Conservation (phyloP, 1,284 basidiomycete species). For the Macrocystidia cucumis region DNA sequence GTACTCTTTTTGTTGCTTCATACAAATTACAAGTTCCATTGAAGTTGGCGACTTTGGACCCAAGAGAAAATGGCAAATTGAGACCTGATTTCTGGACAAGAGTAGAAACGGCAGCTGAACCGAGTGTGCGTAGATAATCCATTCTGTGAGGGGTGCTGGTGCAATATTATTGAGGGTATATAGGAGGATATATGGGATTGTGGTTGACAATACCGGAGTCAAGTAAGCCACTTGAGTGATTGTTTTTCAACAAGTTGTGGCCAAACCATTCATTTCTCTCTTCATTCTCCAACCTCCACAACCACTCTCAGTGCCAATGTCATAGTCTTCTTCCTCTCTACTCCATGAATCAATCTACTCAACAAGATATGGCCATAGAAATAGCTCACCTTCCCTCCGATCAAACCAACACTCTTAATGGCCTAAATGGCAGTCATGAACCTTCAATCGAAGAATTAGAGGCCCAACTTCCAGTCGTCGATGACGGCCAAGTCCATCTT, state of each 20-base stretch:
- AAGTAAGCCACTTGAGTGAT: too few relatives aligned
- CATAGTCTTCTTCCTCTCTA: too few relatives aligned
- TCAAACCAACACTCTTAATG: background rate
- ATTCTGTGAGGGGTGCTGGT: too few relatives aligned
- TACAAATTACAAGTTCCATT: slow-evolving; percentile 85
- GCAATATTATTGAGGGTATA: too few relatives aligned
- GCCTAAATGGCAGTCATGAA: slow-evolving; percentile 23
- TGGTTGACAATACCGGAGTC: too few relatives aligned
- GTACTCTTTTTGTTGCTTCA: slow-evolving; percentile 82
- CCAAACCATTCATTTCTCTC: too few relatives aligned
- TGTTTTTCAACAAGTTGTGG: too few relatives aligned
- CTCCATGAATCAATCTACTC: background rate
- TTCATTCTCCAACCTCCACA: too few relatives aligned
- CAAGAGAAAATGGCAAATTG: slow-evolving; percentile 84
- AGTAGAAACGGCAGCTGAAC: slow-evolving; percentile 81
- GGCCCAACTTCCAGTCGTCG: slow-evolving; percentile 67
- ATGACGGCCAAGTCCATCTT: slow-evolving; percentile 69
- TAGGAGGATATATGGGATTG: too few relatives aligned
- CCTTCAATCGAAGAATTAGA: slow-evolving; percentile 56
- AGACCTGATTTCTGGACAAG: slow-evolving; percentile 88
- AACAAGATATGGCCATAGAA: background rate
- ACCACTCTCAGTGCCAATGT: too few relatives aligned
- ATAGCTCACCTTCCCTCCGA: background rate
- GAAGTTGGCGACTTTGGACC: slow-evolving; percentile 62
- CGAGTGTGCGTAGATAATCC: slow-evolving; percentile 81